Base-by-base conservation (phyloP, 2,329 filamentous ascomycete species). In the Plenodomus tracheiphilus region DNA sequence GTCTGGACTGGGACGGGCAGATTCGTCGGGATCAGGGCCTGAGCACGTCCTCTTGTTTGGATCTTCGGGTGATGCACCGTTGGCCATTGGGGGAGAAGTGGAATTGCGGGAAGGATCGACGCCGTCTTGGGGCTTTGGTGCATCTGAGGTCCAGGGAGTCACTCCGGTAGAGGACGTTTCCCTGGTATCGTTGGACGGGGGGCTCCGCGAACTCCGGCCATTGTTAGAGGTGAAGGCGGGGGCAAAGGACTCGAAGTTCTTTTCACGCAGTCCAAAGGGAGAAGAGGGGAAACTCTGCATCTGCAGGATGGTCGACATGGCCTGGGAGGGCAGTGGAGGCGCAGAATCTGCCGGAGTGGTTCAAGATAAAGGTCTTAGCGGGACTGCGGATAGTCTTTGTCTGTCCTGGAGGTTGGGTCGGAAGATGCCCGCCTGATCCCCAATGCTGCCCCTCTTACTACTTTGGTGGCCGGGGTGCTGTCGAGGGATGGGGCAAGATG, bases 31-130 rank as follows among this genome's bases (percentile, higher is more conserved):
- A 57, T 77, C 70, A 5, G 87, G 89, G 39, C 78, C 75, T 6
- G 88, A 90, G 51, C 88, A 82, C 71, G 91, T 93, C 49, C 79
- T 72, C 58, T 80, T 81, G 62, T 85, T 83, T 72, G 67, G 60
- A 43, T 62, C 68, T 15, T 56, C 51, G 6, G 62, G 58, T 9
- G 69, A 68, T 16, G 61, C 62, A 43, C 53, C 49, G 18, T 51
- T 53, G 46, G 56, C 54, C 15, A 53, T 44, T 16, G 56, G 49
- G 35, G 66, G 59, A 28, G 68, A 62, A 43, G 54, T 49, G 16
- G 62, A 62, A 19, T 52, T 41, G 46, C 49, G 53, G 21, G 47
- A 53, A n/a, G 58, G 56, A 39, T 51, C 58, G 38, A 62, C 61
- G 39, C 46, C 56, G 51, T 58, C 62, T 22, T 62, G 59, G 15